phyloP scores from a whole-genome alignment of 73 alveolate genomes.

The Symbiodinium natans region DNA sequence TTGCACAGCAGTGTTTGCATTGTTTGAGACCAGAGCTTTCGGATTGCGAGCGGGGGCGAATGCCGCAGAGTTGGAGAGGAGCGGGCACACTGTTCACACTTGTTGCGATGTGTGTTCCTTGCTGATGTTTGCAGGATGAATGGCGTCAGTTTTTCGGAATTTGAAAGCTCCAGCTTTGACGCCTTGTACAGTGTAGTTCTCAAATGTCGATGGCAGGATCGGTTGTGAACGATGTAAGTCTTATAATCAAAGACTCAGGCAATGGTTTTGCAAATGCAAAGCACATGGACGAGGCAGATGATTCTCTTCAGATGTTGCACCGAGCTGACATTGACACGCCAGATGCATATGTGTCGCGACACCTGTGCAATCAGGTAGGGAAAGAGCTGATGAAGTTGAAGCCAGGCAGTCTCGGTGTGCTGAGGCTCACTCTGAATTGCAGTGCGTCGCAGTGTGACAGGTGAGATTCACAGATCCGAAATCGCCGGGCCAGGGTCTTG shows the following conservation, averaged over 20 bases:
- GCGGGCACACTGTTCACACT: no score
- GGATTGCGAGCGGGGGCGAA: no score
- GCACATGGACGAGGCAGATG: slow-evolving; percentile 26
- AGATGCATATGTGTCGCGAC: not conserved
- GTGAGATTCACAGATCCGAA: not conserved
- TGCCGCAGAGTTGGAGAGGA: no score
- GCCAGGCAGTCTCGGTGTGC: slow-evolving; percentile 10
- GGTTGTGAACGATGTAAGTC: not conserved
- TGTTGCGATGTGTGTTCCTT: no score
- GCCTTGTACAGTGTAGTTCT: not conserved
- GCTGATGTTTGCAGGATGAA: slow-evolving; percentile 46
- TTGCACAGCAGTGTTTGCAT: no score
- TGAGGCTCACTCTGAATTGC: not conserved
- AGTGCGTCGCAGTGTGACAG: not conserved
- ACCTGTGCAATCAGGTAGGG: not conserved
- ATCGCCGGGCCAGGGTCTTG: not conserved
- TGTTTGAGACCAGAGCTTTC: no score
- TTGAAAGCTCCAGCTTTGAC: slow-evolving; percentile 51
- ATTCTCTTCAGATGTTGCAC: not conserved
- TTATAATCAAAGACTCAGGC: not conserved
- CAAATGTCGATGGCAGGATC: not conserved
- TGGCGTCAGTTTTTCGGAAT: slow-evolving; percentile 53
- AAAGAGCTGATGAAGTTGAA: slow-evolving; percentile 21
- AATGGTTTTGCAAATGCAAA: slow-evolving; percentile 52
- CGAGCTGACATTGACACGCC: not conserved